phyloP scores from a whole-genome alignment of 169 alveolate species.

The Plasmodium inui region DNA sequence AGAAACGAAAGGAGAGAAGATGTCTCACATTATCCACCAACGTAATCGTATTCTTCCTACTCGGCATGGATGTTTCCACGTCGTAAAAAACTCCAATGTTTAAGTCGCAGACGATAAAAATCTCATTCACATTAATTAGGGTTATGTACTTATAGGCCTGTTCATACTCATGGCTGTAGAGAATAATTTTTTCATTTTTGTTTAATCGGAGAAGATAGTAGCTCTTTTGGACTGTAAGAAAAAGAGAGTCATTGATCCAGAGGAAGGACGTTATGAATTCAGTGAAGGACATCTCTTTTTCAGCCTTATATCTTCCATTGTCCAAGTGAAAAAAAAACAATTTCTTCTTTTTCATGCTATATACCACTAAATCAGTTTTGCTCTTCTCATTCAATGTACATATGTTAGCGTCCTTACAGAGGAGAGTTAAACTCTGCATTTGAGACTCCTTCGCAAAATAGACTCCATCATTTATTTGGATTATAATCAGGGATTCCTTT shows the following conservation, averaged over 20 bases:
- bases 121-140: conserved; percentile 23
- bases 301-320: neutral
- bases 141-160: conserved; percentile 57
- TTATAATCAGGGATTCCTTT: neutral
- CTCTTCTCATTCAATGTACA: conserved; percentile 16
- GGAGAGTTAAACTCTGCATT: neutral
- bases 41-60: conserved; percentile 40
- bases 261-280: conserved; percentile 14
- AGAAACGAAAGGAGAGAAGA: conserved; percentile 18
- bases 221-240: conserved; percentile 19
- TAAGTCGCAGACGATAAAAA: conserved; percentile 64
- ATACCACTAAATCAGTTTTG: conserved; percentile 11
- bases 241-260: conserved; percentile 34
- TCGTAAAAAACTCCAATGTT: conserved; percentile 73
- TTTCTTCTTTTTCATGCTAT: conserved; percentile 31
- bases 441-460: conserved; percentile 17
- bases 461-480: conserved; percentile 18
- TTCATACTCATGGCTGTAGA: conserved; percentile 58
- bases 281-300: neutral
- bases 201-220: conserved; percentile 16
- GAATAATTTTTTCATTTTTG: conserved; percentile 23
- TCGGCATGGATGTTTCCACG: conserved; percentile 59
- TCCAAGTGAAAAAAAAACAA: conserved; percentile 25
- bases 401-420: neutral
- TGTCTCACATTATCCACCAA: neutral